Conservation (phyloP, 768 basidiomycete species). For the Calocera cornea region DNA sequence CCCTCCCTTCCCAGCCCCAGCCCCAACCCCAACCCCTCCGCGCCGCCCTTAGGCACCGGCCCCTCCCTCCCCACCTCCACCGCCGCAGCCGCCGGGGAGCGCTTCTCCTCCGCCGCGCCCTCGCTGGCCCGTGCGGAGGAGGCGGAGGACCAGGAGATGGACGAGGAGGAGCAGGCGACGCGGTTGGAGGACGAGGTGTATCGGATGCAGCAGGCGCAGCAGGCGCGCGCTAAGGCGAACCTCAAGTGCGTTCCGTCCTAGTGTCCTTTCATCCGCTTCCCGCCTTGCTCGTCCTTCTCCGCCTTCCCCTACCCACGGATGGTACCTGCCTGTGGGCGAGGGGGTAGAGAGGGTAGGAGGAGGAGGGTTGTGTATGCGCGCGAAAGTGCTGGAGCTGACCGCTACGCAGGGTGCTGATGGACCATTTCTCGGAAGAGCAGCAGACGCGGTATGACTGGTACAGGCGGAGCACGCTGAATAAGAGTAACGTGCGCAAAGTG, state of each 20-base stretch:
- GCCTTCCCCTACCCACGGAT: neutral
- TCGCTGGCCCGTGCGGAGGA: neutral
- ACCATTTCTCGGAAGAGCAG: slow-evolving; percentile 69
- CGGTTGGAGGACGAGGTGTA: slow-evolving; percentile 86
- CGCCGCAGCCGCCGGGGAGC: neutral
- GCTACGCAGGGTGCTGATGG: slow-evolving; percentile 60
- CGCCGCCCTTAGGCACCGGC: too few relatives aligned
- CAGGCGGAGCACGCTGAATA: slow-evolving; percentile 66
- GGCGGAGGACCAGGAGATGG: slow-evolving; percentile 44
- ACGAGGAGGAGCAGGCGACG: slow-evolving; percentile 65
- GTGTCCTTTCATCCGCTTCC: slow-evolving; percentile 1
- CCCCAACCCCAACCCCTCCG: too few relatives aligned
- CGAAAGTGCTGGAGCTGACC: slow-evolving; percentile 8
- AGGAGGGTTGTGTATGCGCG: slow-evolving; percentile 1
- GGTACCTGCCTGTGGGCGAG: too few relatives aligned
- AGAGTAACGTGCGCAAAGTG: slow-evolving; percentile 70
- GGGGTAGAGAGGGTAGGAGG: too few relatives aligned
- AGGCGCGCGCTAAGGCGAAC: slow-evolving; percentile 80
- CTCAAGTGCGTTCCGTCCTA: slow-evolving; percentile 48
- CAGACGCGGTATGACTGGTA: slow-evolving; percentile 86
- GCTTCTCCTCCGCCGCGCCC: neutral
- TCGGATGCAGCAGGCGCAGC: slow-evolving; percentile 67
- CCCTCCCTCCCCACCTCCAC: neutral
- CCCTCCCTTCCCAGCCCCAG: too few relatives aligned
- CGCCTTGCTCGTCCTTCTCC: neutral